Percentiles rank a stretch among this genome's conserved stretches.
These are phyloP conservation scores for Delonix regia DNA, from an alignment of 306 rosid genomes.

Conservation along the genomic window DNA sequence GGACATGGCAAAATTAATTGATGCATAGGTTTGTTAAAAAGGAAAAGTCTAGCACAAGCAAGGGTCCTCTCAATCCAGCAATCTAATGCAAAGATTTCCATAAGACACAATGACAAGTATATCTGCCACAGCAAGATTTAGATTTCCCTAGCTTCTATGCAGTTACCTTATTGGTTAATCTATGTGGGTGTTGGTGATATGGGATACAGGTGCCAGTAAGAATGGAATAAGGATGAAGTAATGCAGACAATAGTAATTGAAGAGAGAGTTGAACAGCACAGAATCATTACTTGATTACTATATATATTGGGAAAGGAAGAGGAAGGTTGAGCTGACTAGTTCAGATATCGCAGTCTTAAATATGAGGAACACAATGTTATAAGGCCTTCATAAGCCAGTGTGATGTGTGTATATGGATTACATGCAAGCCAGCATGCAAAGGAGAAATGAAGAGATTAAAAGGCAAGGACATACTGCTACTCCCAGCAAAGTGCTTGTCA, in stretches of 20 bases:
- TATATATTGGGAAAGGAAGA: neutral
- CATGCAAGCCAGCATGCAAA: neutral
- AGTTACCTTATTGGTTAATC: neutral
- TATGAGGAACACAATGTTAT: neutral
- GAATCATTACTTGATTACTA: neutral
- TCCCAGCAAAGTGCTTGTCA: constrained; percentile 63
- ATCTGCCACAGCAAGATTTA: neutral
- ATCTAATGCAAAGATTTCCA: neutral
- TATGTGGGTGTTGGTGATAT: neutral
- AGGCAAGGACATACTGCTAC: constrained; percentile 44
- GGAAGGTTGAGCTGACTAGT: neutral
- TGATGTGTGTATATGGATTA: neutral
- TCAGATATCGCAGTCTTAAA: neutral
- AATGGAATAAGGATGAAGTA: neutral
- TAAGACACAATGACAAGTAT: neutral
- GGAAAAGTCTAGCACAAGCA: neutral
- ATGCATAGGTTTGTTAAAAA: neutral
- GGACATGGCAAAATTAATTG: neutral
- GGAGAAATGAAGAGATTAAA: constrained; percentile 30
- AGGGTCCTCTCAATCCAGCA: neutral
- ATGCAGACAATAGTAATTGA: neutral
- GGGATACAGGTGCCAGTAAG: neutral
- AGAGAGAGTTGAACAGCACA: neutral
- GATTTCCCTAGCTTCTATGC: neutral
- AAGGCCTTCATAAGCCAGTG: neutral